These are phyloP conservation scores for Cochlearia excelsa DNA, from an alignment of 345 rosid genomes.

Conservation along the genomic window DNA sequence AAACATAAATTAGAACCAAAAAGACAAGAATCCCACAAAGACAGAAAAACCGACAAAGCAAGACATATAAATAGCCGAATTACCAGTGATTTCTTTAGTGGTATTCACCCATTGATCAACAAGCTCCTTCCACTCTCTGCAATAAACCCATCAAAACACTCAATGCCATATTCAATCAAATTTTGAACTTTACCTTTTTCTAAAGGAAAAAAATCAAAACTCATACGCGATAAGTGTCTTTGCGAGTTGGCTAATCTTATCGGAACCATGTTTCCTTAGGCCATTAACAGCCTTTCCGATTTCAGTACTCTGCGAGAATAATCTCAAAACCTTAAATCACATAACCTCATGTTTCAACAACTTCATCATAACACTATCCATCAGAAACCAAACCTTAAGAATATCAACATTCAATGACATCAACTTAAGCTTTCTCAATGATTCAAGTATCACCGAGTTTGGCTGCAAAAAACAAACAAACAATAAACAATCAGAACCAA, in stretches of 20 bases:
- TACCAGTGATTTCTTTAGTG: constrained; percentile 59
- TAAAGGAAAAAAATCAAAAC: constrained; percentile 18
- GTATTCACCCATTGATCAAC: constrained; percentile 84
- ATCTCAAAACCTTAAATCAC: constrained; percentile 8
- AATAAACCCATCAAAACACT: constrained; percentile 4
- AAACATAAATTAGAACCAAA: constrained; percentile 30
- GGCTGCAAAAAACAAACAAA: constrained; percentile 41
- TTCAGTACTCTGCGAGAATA: constrained; percentile 62
- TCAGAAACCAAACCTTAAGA: constrained; percentile 58
- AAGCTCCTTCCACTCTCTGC: constrained; percentile 71
- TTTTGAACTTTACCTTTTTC: neutral
- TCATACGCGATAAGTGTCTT: constrained; percentile 73
- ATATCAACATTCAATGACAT: constrained; percentile 62
- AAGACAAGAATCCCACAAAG: constrained; percentile 20
- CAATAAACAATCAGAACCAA: constrained; percentile 10
- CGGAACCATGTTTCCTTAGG: constrained; percentile 62
- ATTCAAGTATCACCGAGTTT: constrained; percentile 56
- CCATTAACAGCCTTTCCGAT: constrained; percentile 82
- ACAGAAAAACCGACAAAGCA: constrained; percentile 23
- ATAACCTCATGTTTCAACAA: constrained; percentile 2
- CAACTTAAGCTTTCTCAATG: constrained; percentile 67
- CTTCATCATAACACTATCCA: constrained; percentile 17
- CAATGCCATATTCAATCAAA: constrained; percentile 13
- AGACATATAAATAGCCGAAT: neutral
- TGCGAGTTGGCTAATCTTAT: constrained; percentile 57